Percentiles rank a stretch among this genome's conserved stretches.
phyloP scores from a whole-genome alignment of 768 basidiomycete species.

The Candolleomyces eurysporus region DNA sequence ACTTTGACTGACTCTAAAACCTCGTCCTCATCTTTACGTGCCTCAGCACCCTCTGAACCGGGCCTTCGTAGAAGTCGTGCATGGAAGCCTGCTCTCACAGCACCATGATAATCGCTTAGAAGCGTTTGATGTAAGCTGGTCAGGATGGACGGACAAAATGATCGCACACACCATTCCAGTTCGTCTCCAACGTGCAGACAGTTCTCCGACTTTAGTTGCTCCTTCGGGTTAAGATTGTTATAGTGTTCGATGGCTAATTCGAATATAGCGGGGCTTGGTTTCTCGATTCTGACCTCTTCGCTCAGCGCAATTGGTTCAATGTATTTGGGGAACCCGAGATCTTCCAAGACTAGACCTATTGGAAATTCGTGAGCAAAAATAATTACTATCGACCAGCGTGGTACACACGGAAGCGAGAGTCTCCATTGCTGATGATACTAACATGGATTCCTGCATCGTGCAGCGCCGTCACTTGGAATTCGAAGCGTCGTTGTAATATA shows the following conservation, averaged over 20 bases:
- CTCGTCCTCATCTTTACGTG: conserved; percentile 41
- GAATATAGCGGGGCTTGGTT: conserved; percentile 64
- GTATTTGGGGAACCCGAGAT: conserved; percentile 51
- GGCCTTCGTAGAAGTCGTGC: conserved; percentile 56
- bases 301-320: conserved; percentile 64
- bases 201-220: conserved; percentile 34
- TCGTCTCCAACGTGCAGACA: conserved; percentile 79
- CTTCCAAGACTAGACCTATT: conserved; percentile 51
- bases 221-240: conserved; percentile 12
- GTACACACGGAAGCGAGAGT: conserved; percentile 64
- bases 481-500: not conserved
- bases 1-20: conserved; percentile 33
- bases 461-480: conserved; percentile 42
- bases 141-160: not conserved
- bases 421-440: conserved; percentile 71
- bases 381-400: not conserved
- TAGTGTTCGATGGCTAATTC: conserved; percentile 37
- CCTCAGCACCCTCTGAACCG: conserved; percentile 47
- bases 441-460: conserved; percentile 42
- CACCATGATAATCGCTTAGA: conserved; percentile 66
- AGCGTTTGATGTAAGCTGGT: not conserved
- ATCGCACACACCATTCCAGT: conserved; percentile 48
- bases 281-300: conserved; percentile 67
- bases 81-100: conserved; percentile 50
- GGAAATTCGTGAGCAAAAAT: not conserved